phyloP scores from a whole-genome alignment of 2,329 filamentous ascomycete genomes.

The Hymenotorrendiella dingleyae region DNA sequence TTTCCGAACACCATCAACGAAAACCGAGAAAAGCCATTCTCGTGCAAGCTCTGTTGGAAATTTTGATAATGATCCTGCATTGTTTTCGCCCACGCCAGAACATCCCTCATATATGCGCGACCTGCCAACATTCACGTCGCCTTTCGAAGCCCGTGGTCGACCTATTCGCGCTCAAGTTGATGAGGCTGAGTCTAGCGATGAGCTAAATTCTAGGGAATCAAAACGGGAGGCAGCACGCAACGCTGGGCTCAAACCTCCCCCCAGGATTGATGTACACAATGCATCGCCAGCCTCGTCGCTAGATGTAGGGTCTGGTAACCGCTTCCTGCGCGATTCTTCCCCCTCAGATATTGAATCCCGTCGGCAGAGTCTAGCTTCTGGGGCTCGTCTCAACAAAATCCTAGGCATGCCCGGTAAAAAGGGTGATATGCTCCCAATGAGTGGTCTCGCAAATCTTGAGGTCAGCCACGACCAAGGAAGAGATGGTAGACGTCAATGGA shows the following conservation, averaged over 20 bases:
- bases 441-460: slow-evolving; percentile 38
- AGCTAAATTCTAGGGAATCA: slow-evolving; percentile 35
- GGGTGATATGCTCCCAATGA: slow-evolving; percentile 36
- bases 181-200: slow-evolving; percentile 13
- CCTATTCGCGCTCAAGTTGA: slow-evolving; percentile 23
- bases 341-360: slow-evolving; percentile 25
- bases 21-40: slow-evolving; percentile 36
- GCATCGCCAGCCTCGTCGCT: slow-evolving; percentile 30
- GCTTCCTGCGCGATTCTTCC: slow-evolving; percentile 19
- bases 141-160: slow-evolving; percentile 35
- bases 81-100: slow-evolving; percentile 12
- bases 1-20: slow-evolving; percentile 32
- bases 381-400: slow-evolving; percentile 30
- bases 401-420: slow-evolving; percentile 30
- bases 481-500: slow-evolving; percentile 41
- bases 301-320: slow-evolving; percentile 7
- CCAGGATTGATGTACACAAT: slow-evolving; percentile 40
- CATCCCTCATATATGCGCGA: slow-evolving; percentile 20
- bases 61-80: slow-evolving; percentile 11
- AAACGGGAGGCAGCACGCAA: slow-evolving; percentile 37
- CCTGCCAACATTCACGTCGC: slow-evolving; percentile 46
- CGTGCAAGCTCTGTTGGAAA: slow-evolving; percentile 31
- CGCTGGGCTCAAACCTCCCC: slow-evolving; percentile 41
- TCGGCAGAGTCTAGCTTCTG: slow-evolving; percentile 18
- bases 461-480: slow-evolving; percentile 22